Evolutionary conservation across 2,329 filamentous ascomycete species (phyloP), one percentile per base, ranked within the genome.

Genomic region (Exophiala oligosperma): DNA sequence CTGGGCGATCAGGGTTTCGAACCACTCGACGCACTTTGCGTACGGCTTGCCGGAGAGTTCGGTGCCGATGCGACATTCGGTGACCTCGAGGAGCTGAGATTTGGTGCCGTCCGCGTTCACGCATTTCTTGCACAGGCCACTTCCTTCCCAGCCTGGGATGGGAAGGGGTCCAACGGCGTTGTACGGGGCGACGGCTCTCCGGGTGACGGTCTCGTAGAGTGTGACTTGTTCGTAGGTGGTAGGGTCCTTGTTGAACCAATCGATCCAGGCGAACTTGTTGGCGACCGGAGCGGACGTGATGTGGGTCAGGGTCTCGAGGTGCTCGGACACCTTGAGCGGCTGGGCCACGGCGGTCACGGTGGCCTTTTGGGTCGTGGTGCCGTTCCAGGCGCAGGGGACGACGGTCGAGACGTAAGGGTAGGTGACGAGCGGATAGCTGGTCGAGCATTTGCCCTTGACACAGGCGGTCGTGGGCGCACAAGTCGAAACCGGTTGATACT

Each of bases 391-490:
- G 48, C 49, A 59, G 4, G 60, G 60, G 32, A 62, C 57, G 8
- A 62, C 56, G 9, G 60, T 62, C 6, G 60, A 62, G 4, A 62
- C 60, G 49, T 52, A 62, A 35, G 52, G 49, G 44, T 54, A 62
- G 28, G 56, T 62, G 44, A 49, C 57, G 28, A 54, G 59, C 12
- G 56, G 54, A 49, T 49, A 56, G 1, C 4, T 51, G 9, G 54
- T 56, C 28, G 48, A 52, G 23, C 54, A 56, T 40, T 56, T 44
- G 24, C 54, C 54, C 47, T 52, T 56, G 26, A 37, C 23, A 43
- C 12, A 38, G 5, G 49, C 29, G 24, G 49, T 46, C 4, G 43
- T 46, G 2, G 43, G 43, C n/a, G 23, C 43, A 23, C 43, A 46
- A 4, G 43, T 46, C 17, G 43, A 46, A 14, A 46, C 43, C 3